Base-by-base conservation (phyloP, 2,329 filamentous ascomycete genomes). In the Cordyceps farinosa region DNA sequence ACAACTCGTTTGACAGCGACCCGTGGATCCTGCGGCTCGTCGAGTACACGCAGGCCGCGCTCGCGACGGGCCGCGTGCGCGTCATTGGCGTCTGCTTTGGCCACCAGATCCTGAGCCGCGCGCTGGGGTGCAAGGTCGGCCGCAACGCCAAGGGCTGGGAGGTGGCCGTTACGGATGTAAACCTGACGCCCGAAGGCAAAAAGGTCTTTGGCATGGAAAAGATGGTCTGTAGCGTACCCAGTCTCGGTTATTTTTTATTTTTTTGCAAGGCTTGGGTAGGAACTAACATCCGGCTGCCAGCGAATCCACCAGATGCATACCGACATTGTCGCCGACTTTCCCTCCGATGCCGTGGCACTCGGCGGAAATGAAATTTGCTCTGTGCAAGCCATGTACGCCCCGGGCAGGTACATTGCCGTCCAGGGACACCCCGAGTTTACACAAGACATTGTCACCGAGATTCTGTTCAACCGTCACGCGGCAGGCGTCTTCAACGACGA, bases 341-440 rank as follows among this genome's bases (percentile, higher is more conserved):
- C 91, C 0, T 70, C 79, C 6, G 84, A 82, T 61, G 83, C 88
- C 2, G 80, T 88, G 62, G 75, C 80, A 2, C 80, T 96, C 2
- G 91, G 86, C 2, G 82, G 80, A 47, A 90, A 89, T 2, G 80
- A 82, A 3, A 76, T 81, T 52, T 96, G 92, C 77, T 77, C 81
- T 10, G 87, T 92, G n/a, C 92, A 96, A 74, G 90, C 87, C 65
- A 91, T 96, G 84, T 90, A 95, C 72, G 75, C 81, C 27, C 84
- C 87, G 9, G 79, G 82, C 48, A 82, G 82, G 42, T 79, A 90
- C 65, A 87, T 96, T 65, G 88, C 90, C 0, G 85, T 96, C 1
- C 92, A 97, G 78, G 92, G 91, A 6, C 92, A 96, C 74, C 92
- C 92, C 0, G 92, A 97, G 74, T 95, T 94, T 73, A 90, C 82